A percentile compares a stretch with the other conserved stretches of the same genome.
These are phyloP conservation scores for Madurella mycetomatis DNA, from an alignment of 2,329 filamentous ascomycete genomes.

Conservation along the genomic window DNA sequence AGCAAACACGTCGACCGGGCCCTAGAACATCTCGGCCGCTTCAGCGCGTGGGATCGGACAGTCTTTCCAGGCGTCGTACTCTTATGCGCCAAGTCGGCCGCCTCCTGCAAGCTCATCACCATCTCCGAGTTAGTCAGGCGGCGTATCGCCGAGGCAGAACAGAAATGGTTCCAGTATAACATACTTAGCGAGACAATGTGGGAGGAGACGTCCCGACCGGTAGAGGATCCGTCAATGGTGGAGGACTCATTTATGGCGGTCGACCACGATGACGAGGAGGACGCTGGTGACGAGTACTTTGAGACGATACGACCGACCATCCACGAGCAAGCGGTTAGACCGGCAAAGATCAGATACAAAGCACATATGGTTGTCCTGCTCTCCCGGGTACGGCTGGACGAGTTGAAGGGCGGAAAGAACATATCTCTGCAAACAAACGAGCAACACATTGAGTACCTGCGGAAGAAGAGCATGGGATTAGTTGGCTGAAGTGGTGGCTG, in stretches of 20 bases:
- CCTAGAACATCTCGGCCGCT: constrained; percentile 41
- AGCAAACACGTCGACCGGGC: constrained; percentile 47
- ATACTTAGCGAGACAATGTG: constrained; percentile 46
- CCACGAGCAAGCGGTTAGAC: constrained; percentile 48
- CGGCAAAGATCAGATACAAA: constrained; percentile 40
- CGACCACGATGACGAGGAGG: constrained; percentile 22
- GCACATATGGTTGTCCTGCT: constrained; percentile 60
- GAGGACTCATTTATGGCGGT: constrained; percentile 40
- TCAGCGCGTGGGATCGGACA: constrained; percentile 24
- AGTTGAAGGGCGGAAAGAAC: constrained; percentile 47
- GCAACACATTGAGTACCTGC: constrained; percentile 25
- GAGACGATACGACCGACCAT: constrained; percentile 51
- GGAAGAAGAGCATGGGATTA: constrained; percentile 24
- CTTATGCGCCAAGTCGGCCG: constrained; percentile 46
- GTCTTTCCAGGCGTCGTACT: constrained; percentile 38
- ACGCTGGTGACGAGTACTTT: constrained; percentile 44
- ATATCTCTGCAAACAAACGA: constrained; percentile 46
- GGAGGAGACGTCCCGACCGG: constrained; percentile 26
- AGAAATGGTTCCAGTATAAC: constrained; percentile 55
- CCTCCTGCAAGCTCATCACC: constrained; percentile 62
- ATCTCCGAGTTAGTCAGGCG: constrained; percentile 63
- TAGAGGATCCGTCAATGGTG: constrained; percentile 28
- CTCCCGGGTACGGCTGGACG: constrained; percentile 48
- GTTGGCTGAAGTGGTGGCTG: constrained; percentile 2
- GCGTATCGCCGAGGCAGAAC: constrained; percentile 44